Evolutionary conservation across 257 asterid genomes (phyloP).

Genomic region (Solanum pennellii): DNA sequence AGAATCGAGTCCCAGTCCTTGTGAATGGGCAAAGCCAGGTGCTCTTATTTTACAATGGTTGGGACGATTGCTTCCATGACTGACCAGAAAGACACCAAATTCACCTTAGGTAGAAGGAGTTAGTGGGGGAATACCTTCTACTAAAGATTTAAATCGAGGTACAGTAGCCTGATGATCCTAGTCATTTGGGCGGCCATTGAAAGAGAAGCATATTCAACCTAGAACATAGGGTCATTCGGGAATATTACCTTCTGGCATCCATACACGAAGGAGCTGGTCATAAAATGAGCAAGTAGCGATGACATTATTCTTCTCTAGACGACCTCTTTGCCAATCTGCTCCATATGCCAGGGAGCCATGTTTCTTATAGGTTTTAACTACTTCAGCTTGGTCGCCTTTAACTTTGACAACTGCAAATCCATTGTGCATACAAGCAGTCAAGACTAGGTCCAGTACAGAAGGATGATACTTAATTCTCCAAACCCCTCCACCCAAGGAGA

Average conservation of each 20-base stretch:
- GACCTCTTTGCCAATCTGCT: conserved; percentile 88
- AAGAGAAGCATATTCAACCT: background rate
- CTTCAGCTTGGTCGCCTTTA: conserved; percentile 23
- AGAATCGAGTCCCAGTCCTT: background rate
- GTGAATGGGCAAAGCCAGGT: background rate
- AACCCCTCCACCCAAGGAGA: conserved; percentile 58
- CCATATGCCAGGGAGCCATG: conserved; percentile 93
- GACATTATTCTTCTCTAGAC: conserved; percentile 15
- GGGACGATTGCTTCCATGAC: background rate
- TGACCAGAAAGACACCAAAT: background rate
- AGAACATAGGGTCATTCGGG: background rate
- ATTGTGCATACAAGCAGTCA: conserved; percentile 90
- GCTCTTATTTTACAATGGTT: background rate
- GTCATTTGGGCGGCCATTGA: background rate
- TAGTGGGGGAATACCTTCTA: background rate
- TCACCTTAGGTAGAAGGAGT: background rate
- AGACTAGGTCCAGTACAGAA: conserved; percentile 29
- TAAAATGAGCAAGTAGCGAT: conserved; percentile 87
- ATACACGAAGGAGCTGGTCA: conserved; percentile 63
- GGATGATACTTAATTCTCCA: conserved; percentile 97
- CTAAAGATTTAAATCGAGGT: background rate
- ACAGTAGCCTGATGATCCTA: background rate
- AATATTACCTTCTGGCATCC: conserved; percentile 40
- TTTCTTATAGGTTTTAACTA: conserved; percentile 39
- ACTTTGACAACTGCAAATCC: conserved; percentile 55